These are phyloP conservation scores for Cladophialophora chaetospira DNA, from an alignment of 2,329 filamentous ascomycete species.

Conservation along the genomic window DNA sequence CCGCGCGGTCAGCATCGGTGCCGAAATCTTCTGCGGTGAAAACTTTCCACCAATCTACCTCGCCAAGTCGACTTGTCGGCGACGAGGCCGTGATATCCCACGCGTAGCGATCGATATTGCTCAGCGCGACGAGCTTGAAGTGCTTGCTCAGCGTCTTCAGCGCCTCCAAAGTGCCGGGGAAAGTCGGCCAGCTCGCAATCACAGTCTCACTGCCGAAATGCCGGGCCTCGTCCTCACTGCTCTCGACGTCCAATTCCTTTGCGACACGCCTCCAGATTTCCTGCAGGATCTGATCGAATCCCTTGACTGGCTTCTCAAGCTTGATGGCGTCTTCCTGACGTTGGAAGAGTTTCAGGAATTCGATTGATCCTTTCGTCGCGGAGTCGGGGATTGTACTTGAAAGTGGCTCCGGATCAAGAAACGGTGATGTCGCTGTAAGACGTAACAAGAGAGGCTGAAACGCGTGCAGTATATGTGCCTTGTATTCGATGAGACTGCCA, in stretches of 20 bases:
- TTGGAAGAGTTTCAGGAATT: slow-evolving; percentile 50
- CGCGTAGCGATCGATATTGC: slow-evolving; percentile 58
- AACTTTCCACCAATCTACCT: slow-evolving; percentile 47
- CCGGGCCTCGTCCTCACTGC: slow-evolving; percentile 41
- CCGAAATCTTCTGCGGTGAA: slow-evolving; percentile 72
- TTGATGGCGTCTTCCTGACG: slow-evolving; percentile 55
- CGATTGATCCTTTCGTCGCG: slow-evolving; percentile 35
- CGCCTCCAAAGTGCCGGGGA: slow-evolving; percentile 59
- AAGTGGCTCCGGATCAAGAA: slow-evolving; percentile 36
- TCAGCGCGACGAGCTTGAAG: slow-evolving; percentile 60
- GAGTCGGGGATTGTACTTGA: slow-evolving; percentile 23
- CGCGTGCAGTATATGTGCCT: slow-evolving; percentile 61
- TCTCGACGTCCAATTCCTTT: slow-evolving; percentile 33
- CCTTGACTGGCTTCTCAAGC: slow-evolving; percentile 54
- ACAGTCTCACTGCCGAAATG: slow-evolving; percentile 49
- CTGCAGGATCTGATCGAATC: slow-evolving; percentile 63
- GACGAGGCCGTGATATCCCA: slow-evolving; percentile 50
- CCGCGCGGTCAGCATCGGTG: slow-evolving; percentile 48
- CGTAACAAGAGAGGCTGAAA: slow-evolving; percentile 47
- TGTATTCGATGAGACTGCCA: slow-evolving; percentile 78
- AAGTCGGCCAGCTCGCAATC: slow-evolving; percentile 57
- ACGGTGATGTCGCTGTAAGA: slow-evolving; percentile 27
- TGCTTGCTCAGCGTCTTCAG: slow-evolving; percentile 50
- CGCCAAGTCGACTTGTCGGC: slow-evolving; percentile 60
- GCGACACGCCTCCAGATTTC: slow-evolving; percentile 44